Evolutionary conservation across 1,139 yeast species (phyloP).

Genomic region (Suhomyces chickasaworum): DNA sequence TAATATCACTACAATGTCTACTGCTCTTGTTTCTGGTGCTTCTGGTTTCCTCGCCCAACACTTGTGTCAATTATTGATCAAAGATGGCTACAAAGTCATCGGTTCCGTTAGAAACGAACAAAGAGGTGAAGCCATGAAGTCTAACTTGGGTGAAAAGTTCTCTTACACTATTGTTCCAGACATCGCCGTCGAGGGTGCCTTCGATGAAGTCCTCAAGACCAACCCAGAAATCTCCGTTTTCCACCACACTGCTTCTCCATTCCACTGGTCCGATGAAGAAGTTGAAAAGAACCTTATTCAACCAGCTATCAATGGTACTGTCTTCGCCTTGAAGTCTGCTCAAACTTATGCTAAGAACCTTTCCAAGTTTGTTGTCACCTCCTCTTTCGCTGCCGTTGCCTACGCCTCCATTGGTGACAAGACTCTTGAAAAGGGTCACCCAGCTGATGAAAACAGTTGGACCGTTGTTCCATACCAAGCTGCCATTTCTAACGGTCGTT

Average conservation of each 20-base stretch:
- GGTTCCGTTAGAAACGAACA: slow-evolving; percentile 52
- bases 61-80: slow-evolving; percentile 21
- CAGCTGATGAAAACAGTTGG: neutral
- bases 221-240: neutral
- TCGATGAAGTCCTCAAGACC: neutral
- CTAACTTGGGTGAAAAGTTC: slow-evolving; percentile 20
- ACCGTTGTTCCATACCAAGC: neutral
- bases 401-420: neutral
- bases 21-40: slow-evolving; percentile 40
- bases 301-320: slow-evolving; percentile 1
- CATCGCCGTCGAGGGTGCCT: slow-evolving; percentile 16
- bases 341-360: slow-evolving; percentile 2
- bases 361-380: neutral
- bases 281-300: slow-evolving; percentile 1
- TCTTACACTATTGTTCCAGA: slow-evolving; percentile 29
- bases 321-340: slow-evolving; percentile 2
- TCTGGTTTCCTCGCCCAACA: slow-evolving; percentile 41
- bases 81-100: slow-evolving; percentile 50
- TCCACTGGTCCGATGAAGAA: neutral
- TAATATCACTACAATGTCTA: neutral
- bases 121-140: slow-evolving; percentile 14
- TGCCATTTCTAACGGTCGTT: neutral
- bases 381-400: neutral
- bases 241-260: slow-evolving; percentile 3
- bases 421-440: neutral